Conservation (phyloP, 371 early-diverging fungal genomes). For the Mucor irregularis region DNA sequence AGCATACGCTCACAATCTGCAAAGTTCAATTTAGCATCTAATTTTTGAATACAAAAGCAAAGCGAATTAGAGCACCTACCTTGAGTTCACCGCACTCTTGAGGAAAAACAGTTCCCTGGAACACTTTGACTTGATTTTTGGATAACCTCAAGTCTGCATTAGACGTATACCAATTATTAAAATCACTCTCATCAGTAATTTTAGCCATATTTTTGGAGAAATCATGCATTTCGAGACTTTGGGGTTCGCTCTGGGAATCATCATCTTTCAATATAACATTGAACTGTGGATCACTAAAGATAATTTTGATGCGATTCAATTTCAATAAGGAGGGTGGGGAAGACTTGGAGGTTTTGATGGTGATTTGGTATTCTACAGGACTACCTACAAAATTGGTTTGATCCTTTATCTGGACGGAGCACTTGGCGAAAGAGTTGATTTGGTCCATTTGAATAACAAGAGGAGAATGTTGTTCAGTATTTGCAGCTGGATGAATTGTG, state of each 20-base stretch:
- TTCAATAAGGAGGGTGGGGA: constrained; percentile 46
- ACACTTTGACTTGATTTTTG: constrained; percentile 57
- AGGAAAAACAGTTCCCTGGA: constrained; percentile 66
- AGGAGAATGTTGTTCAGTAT: constrained; percentile 22
- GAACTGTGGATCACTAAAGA: constrained; percentile 58
- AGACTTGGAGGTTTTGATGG: constrained; percentile 26
- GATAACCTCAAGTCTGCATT: constrained; percentile 47
- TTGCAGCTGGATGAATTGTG: background rate
- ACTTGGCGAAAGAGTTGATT: constrained; percentile 62
- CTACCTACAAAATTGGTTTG: constrained; percentile 35
- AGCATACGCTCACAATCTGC: constrained; percentile 46
- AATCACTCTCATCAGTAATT: constrained; percentile 26
- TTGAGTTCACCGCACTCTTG: constrained; percentile 62
- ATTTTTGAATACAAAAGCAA: too few species aligned
- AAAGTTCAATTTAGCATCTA: background rate
- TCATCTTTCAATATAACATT: constrained; percentile 32
- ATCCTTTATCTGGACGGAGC: constrained; percentile 52
- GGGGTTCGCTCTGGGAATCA: constrained; percentile 10
- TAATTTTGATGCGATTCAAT: constrained; percentile 48
- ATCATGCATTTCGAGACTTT: constrained; percentile 21
- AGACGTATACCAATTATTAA: constrained; percentile 27
- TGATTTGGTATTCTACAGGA: constrained; percentile 36
- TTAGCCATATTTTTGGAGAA: constrained; percentile 15
- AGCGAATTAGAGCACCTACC: constrained; percentile 27
- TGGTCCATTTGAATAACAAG: constrained; percentile 69